Evolutionary conservation across 129 eudicot species (phyloP), one percentile per base, ranked within the genome.

Genomic region (Chrysanthemum seticuspe): DNA sequence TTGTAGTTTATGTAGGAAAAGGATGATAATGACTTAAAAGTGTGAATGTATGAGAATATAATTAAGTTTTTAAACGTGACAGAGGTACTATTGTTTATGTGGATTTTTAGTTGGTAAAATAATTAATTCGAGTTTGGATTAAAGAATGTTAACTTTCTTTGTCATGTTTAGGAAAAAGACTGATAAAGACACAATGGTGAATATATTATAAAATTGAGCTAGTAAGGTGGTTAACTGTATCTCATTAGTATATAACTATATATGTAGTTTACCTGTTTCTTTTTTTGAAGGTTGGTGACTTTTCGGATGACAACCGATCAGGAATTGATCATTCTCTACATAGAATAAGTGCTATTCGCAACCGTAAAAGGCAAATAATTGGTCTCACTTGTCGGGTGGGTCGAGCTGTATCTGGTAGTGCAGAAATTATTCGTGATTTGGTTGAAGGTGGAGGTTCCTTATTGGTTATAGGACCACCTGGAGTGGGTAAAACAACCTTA

Each of bases 341-440:
- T 54, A 86, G 98, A 27, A 94, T 94, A 79, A 94, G 98, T 83
- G 98, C 98, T 36, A 94, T 94, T 70, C 88, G 98, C 60, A 94
- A 94, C 72, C 97, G 98, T 6, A 94, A 94, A 81, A 65, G 74
- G 84, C 96, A 94, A 77, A 83, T 94, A 53, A 87, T 94, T 18
- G 98, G 98, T 51, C 97, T 94, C 50, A 94, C 98, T 9, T 94
- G 98, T 74, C 89, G 98, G 16, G 97, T 94, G 49, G 98, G 98
- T 57, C 89, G 98, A 74, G 96, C 98, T 60, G 77, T 94, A 27
- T 90, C 96, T 21, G 98, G 98, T 40, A 94, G 98, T 86, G 97
- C 98, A 34, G 98, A 94, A 82, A 84, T 94, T 66, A 83, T 94
- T 67, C 87, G 91, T 21, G 98, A 94, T 80, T 83, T 94, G 83